Conservation (phyloP, 1,284 basidiomycete species). For the Cystobasidium slooffiae region DNA sequence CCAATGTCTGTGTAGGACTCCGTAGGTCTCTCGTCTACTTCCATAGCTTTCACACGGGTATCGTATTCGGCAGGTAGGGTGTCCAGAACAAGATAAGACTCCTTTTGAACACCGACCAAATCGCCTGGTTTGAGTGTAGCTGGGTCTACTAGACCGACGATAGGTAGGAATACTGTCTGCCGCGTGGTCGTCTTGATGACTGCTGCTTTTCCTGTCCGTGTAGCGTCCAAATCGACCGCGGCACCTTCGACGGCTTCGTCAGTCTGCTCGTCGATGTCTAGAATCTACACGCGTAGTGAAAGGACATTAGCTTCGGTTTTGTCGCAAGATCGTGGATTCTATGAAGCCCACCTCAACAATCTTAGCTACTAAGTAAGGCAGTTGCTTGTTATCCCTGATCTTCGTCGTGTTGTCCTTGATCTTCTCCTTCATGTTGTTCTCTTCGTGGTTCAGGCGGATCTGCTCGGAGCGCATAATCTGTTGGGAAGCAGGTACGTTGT, state of each 20-base stretch:
- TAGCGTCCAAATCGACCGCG: slow-evolving; percentile 88
- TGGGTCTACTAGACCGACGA: slow-evolving; percentile 94
- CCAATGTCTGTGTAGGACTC: slow-evolving; percentile 80
- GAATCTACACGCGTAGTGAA: slow-evolving; percentile 66
- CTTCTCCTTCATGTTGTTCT: slow-evolving; percentile 95
- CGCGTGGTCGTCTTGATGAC: slow-evolving; percentile 98
- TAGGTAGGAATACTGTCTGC: slow-evolving; percentile 92
- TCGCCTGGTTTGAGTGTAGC: slow-evolving; percentile 88
- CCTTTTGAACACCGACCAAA: slow-evolving; percentile 98
- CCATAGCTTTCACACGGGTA: slow-evolving; percentile 85
- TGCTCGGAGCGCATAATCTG: slow-evolving; percentile 96
- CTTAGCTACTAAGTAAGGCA: slow-evolving; percentile 97
- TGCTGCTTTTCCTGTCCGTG: slow-evolving; percentile 95
- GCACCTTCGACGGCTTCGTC: slow-evolving; percentile 80
- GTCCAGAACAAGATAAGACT: slow-evolving; percentile 97
- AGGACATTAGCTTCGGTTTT: not conserved
- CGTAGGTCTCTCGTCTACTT: slow-evolving; percentile 81
- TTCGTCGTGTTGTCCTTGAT: slow-evolving; percentile 98
- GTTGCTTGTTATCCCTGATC: slow-evolving; percentile 98
- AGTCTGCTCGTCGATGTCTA: slow-evolving; percentile 87
- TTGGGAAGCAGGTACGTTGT: not conserved
- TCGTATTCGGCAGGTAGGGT: slow-evolving; percentile 78
- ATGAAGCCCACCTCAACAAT: slow-evolving; percentile 76
- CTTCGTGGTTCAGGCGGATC: slow-evolving; percentile 87
- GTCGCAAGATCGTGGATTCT: not conserved